Conservation (phyloP, 257 asterid species). For the Rhazya stricta region DNA sequence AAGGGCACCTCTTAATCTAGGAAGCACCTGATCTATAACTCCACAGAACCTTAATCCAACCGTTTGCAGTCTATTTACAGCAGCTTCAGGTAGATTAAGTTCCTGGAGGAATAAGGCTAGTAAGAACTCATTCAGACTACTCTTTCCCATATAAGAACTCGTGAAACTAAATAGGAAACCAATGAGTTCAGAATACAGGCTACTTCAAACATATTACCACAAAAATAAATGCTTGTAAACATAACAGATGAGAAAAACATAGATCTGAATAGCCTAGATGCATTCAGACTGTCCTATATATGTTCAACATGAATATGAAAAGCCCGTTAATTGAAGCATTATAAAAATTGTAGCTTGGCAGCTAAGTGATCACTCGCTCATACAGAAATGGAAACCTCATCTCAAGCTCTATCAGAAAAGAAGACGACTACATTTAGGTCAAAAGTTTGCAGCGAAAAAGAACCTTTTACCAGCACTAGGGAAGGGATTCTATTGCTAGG, state of each 20-base stretch:
- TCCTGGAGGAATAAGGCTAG: constrained; percentile 48
- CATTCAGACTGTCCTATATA: background rate
- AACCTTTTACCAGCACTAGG: background rate
- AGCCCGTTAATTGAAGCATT: constrained; percentile 1
- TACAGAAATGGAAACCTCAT: background rate
- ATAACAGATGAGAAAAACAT: background rate
- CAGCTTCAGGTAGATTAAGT: constrained; percentile 81
- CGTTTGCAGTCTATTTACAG: constrained; percentile 82
- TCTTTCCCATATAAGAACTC: too few species aligned
- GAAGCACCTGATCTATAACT: constrained; percentile 81
- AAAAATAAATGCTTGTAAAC: background rate
- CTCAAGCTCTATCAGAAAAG: background rate
- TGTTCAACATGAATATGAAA: background rate
- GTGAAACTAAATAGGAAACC: background rate
- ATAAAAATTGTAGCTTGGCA: background rate
- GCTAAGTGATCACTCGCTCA: background rate
- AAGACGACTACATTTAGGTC: background rate
- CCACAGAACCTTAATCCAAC: constrained; percentile 97
- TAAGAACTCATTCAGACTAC: background rate
- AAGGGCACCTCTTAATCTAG: constrained; percentile 96
- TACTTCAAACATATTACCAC: background rate
- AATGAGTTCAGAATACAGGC: background rate
- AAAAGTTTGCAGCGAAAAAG: background rate
- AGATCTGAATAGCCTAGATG: background rate
- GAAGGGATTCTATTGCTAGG: background rate